A percentile compares a stretch with the other conserved stretches of the same genome.
Conservation (phyloP, 148 eudicot species). For the Rhododendron simsii region DNA sequence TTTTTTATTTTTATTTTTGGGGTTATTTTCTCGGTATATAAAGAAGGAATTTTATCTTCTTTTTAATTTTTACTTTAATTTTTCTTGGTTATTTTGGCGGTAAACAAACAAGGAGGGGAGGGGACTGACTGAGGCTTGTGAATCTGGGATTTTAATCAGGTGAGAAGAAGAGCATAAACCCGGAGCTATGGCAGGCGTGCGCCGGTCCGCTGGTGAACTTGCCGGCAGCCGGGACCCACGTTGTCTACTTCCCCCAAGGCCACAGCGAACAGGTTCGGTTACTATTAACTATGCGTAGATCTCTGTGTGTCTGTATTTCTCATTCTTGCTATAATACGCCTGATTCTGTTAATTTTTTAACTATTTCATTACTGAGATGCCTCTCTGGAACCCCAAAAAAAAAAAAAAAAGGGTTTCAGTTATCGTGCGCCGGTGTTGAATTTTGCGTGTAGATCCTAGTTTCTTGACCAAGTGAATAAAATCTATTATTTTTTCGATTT, state of each 20-base stretch:
- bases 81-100: background rate
- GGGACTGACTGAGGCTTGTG: constrained; percentile 7
- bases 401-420: background rate
- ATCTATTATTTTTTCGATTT: background rate
- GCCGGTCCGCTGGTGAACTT: constrained; percentile 92
- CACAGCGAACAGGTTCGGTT: constrained; percentile 85
- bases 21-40: background rate
- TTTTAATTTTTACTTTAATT: background rate
- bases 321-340: constrained; percentile 16
- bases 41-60: background rate
- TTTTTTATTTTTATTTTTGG: background rate
- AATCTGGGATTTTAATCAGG: constrained; percentile 25
- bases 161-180: constrained; percentile 75
- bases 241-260: constrained; percentile 96
- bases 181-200: constrained; percentile 97
- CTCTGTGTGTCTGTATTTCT: too few relatives aligned
- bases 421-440: constrained; percentile 1
- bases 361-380: background rate
- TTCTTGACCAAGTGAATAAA: background rate
- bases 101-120: constrained; percentile 1
- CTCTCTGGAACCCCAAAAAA: background rate
- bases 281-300: background rate
- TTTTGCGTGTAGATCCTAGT: background rate
- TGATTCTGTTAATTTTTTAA: background rate
- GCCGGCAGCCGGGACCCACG: constrained; percentile 96